Evolutionary conservation across 2,329 filamentous ascomycete genomes (phyloP).

Genomic region (Colletotrichum euphorbiae): DNA sequence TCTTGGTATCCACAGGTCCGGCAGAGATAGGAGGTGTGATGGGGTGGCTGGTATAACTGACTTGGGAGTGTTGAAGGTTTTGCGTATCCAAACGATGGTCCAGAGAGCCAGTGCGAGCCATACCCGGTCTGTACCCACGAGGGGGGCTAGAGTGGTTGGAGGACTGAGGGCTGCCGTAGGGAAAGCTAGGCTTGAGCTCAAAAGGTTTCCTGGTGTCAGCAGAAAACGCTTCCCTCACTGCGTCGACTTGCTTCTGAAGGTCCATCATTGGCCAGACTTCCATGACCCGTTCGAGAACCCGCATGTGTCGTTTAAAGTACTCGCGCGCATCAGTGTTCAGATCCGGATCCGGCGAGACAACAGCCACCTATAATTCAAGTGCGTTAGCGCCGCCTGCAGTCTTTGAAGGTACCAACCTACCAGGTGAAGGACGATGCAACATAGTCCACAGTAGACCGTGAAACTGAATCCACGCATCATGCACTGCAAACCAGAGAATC

Average conservation of each 20-base stretch:
- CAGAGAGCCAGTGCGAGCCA: slow-evolving; percentile 61
- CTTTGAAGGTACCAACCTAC: slow-evolving; percentile 65
- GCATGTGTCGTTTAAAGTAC: slow-evolving; percentile 94
- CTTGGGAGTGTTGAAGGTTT: slow-evolving; percentile 64
- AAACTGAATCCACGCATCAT: slow-evolving; percentile 97
- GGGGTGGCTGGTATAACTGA: slow-evolving; percentile 77
- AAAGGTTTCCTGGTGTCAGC: slow-evolving; percentile 87
- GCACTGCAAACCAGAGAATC: slow-evolving; percentile 83
- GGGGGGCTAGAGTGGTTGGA: slow-evolving; percentile 73
- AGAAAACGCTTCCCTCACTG: slow-evolving; percentile 90
- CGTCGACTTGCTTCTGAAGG: slow-evolving; percentile 89
- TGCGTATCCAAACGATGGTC: slow-evolving; percentile 67
- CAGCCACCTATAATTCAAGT: slow-evolving; percentile 74
- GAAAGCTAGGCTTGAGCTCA: slow-evolving; percentile 87
- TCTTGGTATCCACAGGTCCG: slow-evolving; percentile 78
- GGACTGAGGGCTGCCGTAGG: slow-evolving; percentile 81
- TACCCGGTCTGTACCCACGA: slow-evolving; percentile 62
- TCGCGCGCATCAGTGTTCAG: slow-evolving; percentile 86
- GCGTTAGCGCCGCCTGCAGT: slow-evolving; percentile 6
- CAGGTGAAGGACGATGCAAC: slow-evolving; percentile 92
- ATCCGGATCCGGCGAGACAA: slow-evolving; percentile 92
- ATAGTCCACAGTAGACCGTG: slow-evolving; percentile 90
- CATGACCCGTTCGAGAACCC: slow-evolving; percentile 88
- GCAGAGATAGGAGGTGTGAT: slow-evolving; percentile 85
- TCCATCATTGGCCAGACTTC: slow-evolving; percentile 88